Base-by-base conservation (phyloP, 1,284 basidiomycete species). In the Mixia osmundae region DNA sequence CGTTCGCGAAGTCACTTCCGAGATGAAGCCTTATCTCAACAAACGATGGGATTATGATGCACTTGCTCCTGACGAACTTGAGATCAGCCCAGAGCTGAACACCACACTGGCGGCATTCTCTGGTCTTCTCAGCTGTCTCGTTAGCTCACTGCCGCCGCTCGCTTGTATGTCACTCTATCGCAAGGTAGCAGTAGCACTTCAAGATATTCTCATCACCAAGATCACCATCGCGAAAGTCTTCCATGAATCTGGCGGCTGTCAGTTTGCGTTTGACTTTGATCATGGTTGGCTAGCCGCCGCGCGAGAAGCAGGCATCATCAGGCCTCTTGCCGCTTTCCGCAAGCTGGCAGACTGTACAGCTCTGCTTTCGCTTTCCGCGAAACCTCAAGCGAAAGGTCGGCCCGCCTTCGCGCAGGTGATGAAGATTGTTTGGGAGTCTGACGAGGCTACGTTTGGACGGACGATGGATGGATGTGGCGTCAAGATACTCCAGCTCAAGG, bases 1-100 rank as follows among this genome's bases (percentile, higher is more conserved):
- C 14, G 73, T 68, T 35, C 65, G 66, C 2, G 82, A 89, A 52
- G 70, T 85, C 24, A 74, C 85, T 54, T 55, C 57, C 11, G 66
- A 68, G 25, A 59, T 87, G 22, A 77, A 72, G 50, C 55, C 64
- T 2, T 78, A 89, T 56, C 64, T 78, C 35, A 57, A 21, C 25
- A 46, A 44, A 16, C 41, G 44, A 2, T 43, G 45, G 37, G 44
- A 45, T 25, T 15, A 19, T 3, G 18, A 35, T 9, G 23, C 24
- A 10, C 16, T 21, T 12, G 5, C 25, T 29, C 10, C 25, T 5
- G 10, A 33, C 15, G 9, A 10, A 15, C 19, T 18, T 5, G n/a
- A 14, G 31, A 22, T 33, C 27, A 20, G 25, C 14, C 36, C 47
- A n/a, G 50, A 50, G 26, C 43, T 51, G 21, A 38, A 41, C 29